These are phyloP conservation scores for Polychaeton citri DNA, from an alignment of 2,329 filamentous ascomycete genomes.

Conservation along the genomic window DNA sequence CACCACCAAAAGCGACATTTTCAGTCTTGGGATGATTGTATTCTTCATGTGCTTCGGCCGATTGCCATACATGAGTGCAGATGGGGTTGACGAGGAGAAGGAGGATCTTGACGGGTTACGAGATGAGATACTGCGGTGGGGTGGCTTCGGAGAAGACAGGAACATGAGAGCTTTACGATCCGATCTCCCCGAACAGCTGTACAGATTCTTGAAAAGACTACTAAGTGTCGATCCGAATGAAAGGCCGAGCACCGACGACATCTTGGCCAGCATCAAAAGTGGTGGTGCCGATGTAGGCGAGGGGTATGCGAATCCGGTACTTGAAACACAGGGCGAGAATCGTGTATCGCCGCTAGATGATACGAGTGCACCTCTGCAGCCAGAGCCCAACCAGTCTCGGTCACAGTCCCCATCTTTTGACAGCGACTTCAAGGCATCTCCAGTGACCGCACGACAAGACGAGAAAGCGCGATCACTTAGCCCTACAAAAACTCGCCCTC, in stretches of 20 bases:
- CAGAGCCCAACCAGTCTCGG: background rate
- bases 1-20: slow-evolving; percentile 95
- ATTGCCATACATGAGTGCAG: slow-evolving; percentile 73
- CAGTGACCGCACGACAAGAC: background rate
- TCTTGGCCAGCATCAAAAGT: slow-evolving; percentile 62
- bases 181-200: slow-evolving; percentile 76
- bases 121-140: slow-evolving; percentile 75
- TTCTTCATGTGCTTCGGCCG: slow-evolving; percentile 95
- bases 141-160: slow-evolving; percentile 53
- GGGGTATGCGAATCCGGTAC: background rate
- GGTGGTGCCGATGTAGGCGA: slow-evolving; percentile 33
- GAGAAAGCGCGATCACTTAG: background rate
- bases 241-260: slow-evolving; percentile 74
- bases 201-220: slow-evolving; percentile 68
- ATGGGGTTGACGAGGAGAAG: slow-evolving; percentile 76
- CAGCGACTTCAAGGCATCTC: background rate
- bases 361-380: background rate
- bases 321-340: background rate
- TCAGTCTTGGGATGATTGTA: slow-evolving; percentile 94
- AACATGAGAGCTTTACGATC: slow-evolving; percentile 43
- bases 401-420: background rate
- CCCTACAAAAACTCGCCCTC: background rate
- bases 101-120: slow-evolving; percentile 80
- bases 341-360: background rate
- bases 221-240: slow-evolving; percentile 64